These are phyloP conservation scores for Adansonia gregorii DNA, from an alignment of 441 rosid genomes.

Conservation along the genomic window DNA sequence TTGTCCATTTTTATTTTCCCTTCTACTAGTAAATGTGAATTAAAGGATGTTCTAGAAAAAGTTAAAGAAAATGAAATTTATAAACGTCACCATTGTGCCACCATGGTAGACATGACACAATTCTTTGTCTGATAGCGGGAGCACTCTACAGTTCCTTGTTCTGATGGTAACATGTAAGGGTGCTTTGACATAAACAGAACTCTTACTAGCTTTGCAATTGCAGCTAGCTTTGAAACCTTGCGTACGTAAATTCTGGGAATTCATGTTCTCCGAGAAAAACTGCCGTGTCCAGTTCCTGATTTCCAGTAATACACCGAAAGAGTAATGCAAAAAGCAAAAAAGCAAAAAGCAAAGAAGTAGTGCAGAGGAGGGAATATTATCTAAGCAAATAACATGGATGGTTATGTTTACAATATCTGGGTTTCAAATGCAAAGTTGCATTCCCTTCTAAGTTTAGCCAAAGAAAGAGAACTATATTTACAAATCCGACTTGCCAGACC, in stretches of 20 bases:
- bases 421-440: background rate
- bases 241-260: background rate
- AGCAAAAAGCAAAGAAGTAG: no score
- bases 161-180: background rate
- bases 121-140: background rate
- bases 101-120: background rate
- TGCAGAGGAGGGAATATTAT: no score
- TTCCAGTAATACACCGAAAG: no score
- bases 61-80: background rate
- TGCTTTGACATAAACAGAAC: no score
- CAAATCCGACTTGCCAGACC: slow-evolving; percentile 19
- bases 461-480: slow-evolving; percentile 15
- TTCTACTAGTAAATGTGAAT: background rate
- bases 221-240: background rate
- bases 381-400: background rate
- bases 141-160: background rate
- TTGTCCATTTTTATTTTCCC: no score
- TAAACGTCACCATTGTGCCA: background rate
- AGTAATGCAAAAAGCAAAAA: background rate
- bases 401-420: background rate
- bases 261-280: background rate
- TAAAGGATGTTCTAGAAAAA: background rate
- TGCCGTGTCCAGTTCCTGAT: background rate
- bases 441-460: background rate
- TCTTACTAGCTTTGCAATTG: no score